Percentiles rank a stretch among this genome's conserved stretches.
These are phyloP conservation scores for Beauveria sp. DNA, from an alignment of 2,329 filamentous ascomycete genomes.

Conservation along the genomic window DNA sequence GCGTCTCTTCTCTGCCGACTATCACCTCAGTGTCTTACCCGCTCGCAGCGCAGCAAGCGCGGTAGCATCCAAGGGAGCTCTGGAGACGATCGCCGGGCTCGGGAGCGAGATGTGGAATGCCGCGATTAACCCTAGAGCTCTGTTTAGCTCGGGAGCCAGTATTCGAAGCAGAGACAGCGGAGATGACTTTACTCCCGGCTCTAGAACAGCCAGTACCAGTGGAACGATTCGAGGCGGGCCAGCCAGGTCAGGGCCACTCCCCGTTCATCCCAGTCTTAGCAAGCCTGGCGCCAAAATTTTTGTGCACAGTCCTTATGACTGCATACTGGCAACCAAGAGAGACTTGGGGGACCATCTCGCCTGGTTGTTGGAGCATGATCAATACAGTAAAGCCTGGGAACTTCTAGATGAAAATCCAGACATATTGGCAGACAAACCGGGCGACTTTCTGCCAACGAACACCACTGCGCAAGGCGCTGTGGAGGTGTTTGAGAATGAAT, in stretches of 20 bases:
- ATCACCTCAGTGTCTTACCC: slow-evolving; percentile 79
- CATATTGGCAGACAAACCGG: slow-evolving; percentile 40
- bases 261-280: slow-evolving; percentile 46
- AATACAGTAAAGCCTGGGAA: slow-evolving; percentile 82
- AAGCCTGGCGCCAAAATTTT: slow-evolving; percentile 67
- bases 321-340: slow-evolving; percentile 81
- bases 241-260: slow-evolving; percentile 21
- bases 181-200: slow-evolving; percentile 46
- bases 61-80: slow-evolving; percentile 59
- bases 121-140: slow-evolving; percentile 74
- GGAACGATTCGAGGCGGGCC: slow-evolving; percentile 22
- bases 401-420: slow-evolving; percentile 85
- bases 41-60: slow-evolving; percentile 60
- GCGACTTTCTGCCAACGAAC: slow-evolving; percentile 26
- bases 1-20: slow-evolving; percentile 78
- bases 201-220: slow-evolving; percentile 31
- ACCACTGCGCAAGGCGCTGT: slow-evolving; percentile 31
- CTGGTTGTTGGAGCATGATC: slow-evolving; percentile 77
- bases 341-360: slow-evolving; percentile 77
- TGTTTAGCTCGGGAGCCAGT: slow-evolving; percentile 84
- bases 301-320: slow-evolving; percentile 94
- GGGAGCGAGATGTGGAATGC: slow-evolving; percentile 82
- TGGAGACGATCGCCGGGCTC: slow-evolving; percentile 67
- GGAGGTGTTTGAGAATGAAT: slow-evolving; percentile 68
- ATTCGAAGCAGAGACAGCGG: slow-evolving; percentile 55